A percentile compares a stretch with the other conserved stretches of the same genome.
Evolutionary conservation across 805 yeast species (phyloP).

Genomic region (Nakazawaea siamensis): DNA sequence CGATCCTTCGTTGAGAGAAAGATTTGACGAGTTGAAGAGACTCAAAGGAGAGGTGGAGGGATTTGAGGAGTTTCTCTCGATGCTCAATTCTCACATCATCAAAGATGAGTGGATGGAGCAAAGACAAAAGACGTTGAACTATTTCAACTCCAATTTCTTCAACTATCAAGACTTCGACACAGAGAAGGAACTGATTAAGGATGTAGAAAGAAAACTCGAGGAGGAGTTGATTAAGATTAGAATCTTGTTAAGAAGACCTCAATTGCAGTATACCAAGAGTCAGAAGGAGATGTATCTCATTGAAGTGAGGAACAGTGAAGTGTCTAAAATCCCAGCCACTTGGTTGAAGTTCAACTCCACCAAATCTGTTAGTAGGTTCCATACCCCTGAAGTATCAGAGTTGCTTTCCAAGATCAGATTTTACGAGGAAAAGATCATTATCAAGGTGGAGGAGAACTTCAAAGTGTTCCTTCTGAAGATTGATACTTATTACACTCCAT

Average conservation of each 20-base stretch:
- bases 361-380: conserved; percentile 58
- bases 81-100: conserved; percentile 48
- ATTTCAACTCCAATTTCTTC: conserved; percentile 36
- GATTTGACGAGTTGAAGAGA: conserved; percentile 14
- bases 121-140: conserved; percentile 35
- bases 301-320: conserved; percentile 59
- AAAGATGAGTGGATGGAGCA: conserved; percentile 35
- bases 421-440: conserved; percentile 44
- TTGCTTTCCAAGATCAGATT: conserved; percentile 50
- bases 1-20: conserved; percentile 14
- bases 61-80: conserved; percentile 28
- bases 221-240: conserved; percentile 44
- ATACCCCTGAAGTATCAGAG: conserved; percentile 49
- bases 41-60: conserved; percentile 13
- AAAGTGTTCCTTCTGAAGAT: conserved; percentile 30
- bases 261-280: conserved; percentile 44
- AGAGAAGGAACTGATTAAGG: conserved; percentile 32
- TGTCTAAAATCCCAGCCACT: conserved; percentile 52
- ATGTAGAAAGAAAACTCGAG: conserved; percentile 37
- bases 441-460: conserved; percentile 40
- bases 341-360: conserved; percentile 78
- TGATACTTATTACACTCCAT: conserved; percentile 24
- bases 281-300: conserved; percentile 65
- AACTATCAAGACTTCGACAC: conserved; percentile 25
- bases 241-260: conserved; percentile 42